Percentiles rank a stretch among this genome's conserved stretches.
phyloP scores from a whole-genome alignment of 306 rosid species.

The Abrus pulchellus region DNA sequence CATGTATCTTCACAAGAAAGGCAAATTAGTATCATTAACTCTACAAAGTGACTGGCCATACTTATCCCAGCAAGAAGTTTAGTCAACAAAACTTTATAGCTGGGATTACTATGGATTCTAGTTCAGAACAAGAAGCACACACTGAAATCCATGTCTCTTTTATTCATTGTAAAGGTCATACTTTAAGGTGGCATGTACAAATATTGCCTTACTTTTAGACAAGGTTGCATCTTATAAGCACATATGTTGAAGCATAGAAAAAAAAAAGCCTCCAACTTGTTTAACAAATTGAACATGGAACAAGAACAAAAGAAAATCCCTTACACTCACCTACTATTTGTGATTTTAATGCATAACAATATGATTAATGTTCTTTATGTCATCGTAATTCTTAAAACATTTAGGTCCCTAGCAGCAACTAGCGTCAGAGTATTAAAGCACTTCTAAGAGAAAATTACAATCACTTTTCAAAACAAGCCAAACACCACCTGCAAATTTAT shows the following conservation, averaged over 20 bases:
- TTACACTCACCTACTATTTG: not conserved
- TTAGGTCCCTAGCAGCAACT: not conserved
- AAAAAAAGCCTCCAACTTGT: not conserved
- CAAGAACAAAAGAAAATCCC: not conserved
- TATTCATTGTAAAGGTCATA: not conserved
- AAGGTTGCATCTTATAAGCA: not conserved
- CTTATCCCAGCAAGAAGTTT: slow-evolving; percentile 3
- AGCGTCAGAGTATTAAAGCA: not conserved
- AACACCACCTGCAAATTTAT: not conserved
- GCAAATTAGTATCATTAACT: not conserved
- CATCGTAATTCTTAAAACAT: not conserved
- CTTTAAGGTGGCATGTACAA: slow-evolving; percentile 13
- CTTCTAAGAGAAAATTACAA: slow-evolving; percentile 9
- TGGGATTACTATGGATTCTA: not conserved
- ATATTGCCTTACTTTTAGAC: not conserved
- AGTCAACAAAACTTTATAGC: not conserved
- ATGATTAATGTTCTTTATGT: not conserved
- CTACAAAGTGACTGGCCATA: not conserved
- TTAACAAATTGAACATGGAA: slow-evolving; percentile 5
- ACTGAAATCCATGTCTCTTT: not conserved
- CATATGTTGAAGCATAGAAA: not conserved
- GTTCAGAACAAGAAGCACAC: slow-evolving; percentile 7
- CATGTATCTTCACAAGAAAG: slow-evolving; percentile 64
- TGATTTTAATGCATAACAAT: slow-evolving; percentile 6
- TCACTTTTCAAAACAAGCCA: not conserved